A percentile compares a stretch with the other conserved stretches of the same genome.
Evolutionary conservation across 805 yeast genomes (phyloP).

Genomic region (Kazachstania taianensis): DNA sequence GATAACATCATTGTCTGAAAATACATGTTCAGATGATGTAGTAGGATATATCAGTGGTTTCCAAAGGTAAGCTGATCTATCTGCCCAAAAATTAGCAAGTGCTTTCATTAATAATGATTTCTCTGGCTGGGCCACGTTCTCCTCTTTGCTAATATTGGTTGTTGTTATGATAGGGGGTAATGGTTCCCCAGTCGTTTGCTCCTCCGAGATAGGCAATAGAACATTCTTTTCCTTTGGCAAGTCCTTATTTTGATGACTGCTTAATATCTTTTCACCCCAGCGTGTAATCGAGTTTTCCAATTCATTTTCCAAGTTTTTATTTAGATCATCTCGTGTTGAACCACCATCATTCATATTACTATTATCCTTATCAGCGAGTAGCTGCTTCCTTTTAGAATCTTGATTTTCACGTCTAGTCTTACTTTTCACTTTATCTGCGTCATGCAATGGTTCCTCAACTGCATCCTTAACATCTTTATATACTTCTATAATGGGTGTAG

Average conservation of each 20-base stretch:
- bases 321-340: conserved; percentile 6
- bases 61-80: conserved; percentile 91
- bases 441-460: conserved; percentile 46
- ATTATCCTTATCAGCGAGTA: conserved; percentile 1
- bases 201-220: background rate
- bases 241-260: conserved; percentile 4
- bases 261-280: conserved; percentile 23
- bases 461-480: conserved; percentile 85
- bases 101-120: conserved; percentile 71
- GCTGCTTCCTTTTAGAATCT: conserved; percentile 2
- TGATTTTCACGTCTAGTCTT: background rate
- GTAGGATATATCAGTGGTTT: conserved; percentile 82
- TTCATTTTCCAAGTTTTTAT: conserved; percentile 21
- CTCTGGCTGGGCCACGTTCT: conserved; percentile 41
- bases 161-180: conserved; percentile 15
- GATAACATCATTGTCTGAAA: conserved; percentile 86
- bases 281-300: conserved; percentile 25
- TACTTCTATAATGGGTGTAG: conserved; percentile 84
- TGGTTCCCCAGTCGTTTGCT: conserved; percentile 7
- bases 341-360: background rate
- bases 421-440: background rate
- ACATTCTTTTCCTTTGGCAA: too few species aligned
- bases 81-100: conserved; percentile 92
- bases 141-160: conserved; percentile 18
- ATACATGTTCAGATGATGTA: conserved; percentile 70